phyloP scores from a whole-genome alignment of 176 grass and related monocot genomes.

The Coix lacrymajobi region DNA sequence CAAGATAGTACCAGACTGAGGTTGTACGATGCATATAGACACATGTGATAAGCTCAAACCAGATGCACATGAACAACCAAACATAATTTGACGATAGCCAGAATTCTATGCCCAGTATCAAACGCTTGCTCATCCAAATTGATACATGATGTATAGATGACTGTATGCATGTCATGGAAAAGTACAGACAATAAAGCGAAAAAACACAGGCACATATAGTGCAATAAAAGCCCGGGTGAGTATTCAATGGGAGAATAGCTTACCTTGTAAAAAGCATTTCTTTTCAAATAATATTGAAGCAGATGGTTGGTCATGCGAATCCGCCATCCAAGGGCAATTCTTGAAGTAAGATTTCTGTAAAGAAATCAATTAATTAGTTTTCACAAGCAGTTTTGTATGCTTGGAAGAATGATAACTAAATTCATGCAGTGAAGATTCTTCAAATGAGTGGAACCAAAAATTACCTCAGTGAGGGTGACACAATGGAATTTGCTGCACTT shows the following conservation, averaged over 20 bases:
- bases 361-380: slow-evolving; percentile 12
- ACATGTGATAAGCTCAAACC: background rate
- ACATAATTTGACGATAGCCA: background rate
- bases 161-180: background rate
- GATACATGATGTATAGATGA: background rate
- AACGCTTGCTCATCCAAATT: background rate
- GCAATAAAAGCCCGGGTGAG: background rate
- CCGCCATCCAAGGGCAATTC: slow-evolving; percentile 91
- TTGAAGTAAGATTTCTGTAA: slow-evolving; percentile 81
- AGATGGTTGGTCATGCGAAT: slow-evolving; percentile 93
- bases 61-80: background rate
- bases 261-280: slow-evolving; percentile 96
- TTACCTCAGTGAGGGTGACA: slow-evolving; percentile 88
- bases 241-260: background rate
- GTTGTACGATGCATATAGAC: background rate
- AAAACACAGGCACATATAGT: background rate
- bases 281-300: slow-evolving; percentile 84
- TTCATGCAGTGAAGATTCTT: slow-evolving; percentile 14
- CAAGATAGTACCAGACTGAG: background rate
- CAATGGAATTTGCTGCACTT: slow-evolving; percentile 93
- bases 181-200: background rate
- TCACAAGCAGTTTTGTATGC: background rate
- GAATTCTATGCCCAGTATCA: background rate
- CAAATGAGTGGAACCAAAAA: background rate
- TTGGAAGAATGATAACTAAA: background rate